These are phyloP conservation scores for Aspergillus homomorphus DNA, from an alignment of 495 filamentous ascomycete genomes.

Conservation along the genomic window DNA sequence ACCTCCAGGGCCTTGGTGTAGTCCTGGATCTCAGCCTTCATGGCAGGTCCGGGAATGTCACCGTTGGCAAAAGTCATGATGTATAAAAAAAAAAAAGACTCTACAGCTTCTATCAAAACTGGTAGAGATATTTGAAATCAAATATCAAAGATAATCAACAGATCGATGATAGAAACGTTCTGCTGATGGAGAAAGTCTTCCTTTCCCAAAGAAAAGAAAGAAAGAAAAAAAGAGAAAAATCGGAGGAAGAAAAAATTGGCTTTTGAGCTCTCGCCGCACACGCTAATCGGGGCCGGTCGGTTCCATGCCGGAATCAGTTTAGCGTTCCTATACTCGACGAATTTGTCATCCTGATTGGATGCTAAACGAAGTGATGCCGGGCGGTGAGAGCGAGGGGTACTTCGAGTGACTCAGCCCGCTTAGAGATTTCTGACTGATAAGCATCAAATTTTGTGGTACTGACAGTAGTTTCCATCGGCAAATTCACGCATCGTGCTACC, in stretches of 20 bases:
- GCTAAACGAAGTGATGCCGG: background rate
- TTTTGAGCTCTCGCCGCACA: constrained; percentile 30
- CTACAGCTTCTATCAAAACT: constrained; percentile 26
- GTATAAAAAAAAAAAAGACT: constrained; percentile 27
- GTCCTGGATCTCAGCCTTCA: constrained; percentile 51
- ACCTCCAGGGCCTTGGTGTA: constrained; percentile 70
- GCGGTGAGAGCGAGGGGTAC: background rate
- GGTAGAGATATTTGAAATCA: constrained; percentile 19
- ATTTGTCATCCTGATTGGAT: background rate
- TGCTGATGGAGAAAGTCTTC: constrained; percentile 53
- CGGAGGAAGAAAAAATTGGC: constrained; percentile 35
- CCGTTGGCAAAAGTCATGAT: constrained; percentile 72
- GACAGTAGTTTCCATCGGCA: background rate
- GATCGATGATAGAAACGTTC: constrained; percentile 42
- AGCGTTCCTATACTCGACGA: background rate
- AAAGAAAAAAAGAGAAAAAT: constrained; percentile 47
- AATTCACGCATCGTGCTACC: background rate
- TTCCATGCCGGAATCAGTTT: background rate
- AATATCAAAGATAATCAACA: constrained; percentile 39
- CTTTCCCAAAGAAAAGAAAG: constrained; percentile 56
- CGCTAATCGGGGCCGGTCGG: no score
- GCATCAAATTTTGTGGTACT: background rate
- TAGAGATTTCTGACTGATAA: background rate
- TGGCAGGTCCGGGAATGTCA: constrained; percentile 43
- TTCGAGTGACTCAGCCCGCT: no score